A percentile compares a stretch with the other conserved stretches of the same genome.
Evolutionary conservation across 2,329 filamentous ascomycete genomes (phyloP).

Genomic region (Arthrobotrys sinensis): DNA sequence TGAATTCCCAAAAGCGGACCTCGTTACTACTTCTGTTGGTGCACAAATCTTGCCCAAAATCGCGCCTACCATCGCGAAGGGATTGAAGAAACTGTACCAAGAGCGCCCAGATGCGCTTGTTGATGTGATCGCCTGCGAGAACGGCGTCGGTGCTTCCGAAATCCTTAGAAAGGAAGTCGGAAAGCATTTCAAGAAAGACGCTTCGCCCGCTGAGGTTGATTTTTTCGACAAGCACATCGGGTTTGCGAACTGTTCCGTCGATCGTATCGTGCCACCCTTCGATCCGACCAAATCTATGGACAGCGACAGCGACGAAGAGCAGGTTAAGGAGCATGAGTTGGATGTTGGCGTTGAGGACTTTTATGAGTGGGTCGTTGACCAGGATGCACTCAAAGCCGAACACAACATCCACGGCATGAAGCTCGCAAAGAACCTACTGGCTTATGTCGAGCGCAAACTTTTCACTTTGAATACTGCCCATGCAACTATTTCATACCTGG

Average conservation of each 20-base stretch:
- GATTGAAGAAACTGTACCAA: constrained; percentile 81
- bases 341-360: constrained; percentile 98
- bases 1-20: constrained; percentile 87
- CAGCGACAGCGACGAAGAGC: constrained; percentile 69
- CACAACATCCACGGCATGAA: constrained; percentile 89
- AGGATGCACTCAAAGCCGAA: constrained; percentile 82
- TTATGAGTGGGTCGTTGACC: constrained; percentile 98
- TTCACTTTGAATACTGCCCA: constrained; percentile 99
- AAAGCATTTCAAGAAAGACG: constrained; percentile 58
- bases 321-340: constrained; percentile 73
- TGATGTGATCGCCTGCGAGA: constrained; percentile 97
- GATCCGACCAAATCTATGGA: constrained; percentile 8
- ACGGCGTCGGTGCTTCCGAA: constrained; percentile 91
- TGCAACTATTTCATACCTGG: constrained; percentile 95
- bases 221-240: constrained; percentile 77
- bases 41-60: constrained; percentile 97
- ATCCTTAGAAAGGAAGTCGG: constrained; percentile 63
- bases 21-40: constrained; percentile 97
- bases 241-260: constrained; percentile 98
- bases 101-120: constrained; percentile 75
- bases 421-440: constrained; percentile 90
- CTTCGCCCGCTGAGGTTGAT: constrained; percentile 46
- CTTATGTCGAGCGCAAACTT: constrained; percentile 99
- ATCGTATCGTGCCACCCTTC: constrained; percentile 96
- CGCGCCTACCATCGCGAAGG: constrained; percentile 94